These are phyloP conservation scores for Gentiana straminea DNA, from an alignment of 257 asterid genomes.

Conservation along the genomic window DNA sequence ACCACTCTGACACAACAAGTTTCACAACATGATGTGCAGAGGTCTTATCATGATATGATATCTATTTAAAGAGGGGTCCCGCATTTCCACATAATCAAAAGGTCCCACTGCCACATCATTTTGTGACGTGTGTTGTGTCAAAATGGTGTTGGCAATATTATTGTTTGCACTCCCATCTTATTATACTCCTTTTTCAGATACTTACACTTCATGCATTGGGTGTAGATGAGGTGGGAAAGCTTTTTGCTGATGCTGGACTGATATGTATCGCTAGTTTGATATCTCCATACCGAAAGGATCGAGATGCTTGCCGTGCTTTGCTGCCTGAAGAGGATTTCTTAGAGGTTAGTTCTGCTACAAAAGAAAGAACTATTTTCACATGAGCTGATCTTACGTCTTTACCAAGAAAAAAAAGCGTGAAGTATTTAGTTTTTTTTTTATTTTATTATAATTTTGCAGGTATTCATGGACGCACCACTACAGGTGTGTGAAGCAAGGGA, in stretches of 20 bases:
- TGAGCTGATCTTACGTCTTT: neutral
- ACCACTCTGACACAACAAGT: too few species aligned
- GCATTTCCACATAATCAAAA: neutral
- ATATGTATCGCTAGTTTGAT: slow-evolving; percentile 95
- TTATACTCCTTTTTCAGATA: neutral
- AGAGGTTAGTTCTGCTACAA: slow-evolving; percentile 41
- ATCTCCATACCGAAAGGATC: slow-evolving; percentile 88
- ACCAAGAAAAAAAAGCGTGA: neutral
- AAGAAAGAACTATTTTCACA: too few species aligned
- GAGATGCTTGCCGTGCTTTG: slow-evolving; percentile 86
- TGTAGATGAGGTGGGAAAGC: slow-evolving; percentile 94
- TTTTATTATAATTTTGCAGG: slow-evolving; percentile 32
- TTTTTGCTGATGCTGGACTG: slow-evolving; percentile 88
- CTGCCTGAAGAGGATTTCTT: slow-evolving; percentile 80
- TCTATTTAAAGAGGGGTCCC: too few species aligned
- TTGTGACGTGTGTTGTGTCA: too few species aligned
- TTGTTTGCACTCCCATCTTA: neutral
- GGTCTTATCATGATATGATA: too few species aligned
- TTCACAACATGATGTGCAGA: too few species aligned
- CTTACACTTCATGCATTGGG: neutral
- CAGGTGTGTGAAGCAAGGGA: slow-evolving; percentile 89
- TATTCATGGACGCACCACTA: slow-evolving; percentile 86
- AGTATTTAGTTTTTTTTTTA: slow-evolving; percentile 4
- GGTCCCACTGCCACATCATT: neutral
- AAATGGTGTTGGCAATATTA: too few species aligned